These are phyloP conservation scores for Tetracladium marchalianum DNA, from an alignment of 495 filamentous ascomycete species.

Conservation along the genomic window DNA sequence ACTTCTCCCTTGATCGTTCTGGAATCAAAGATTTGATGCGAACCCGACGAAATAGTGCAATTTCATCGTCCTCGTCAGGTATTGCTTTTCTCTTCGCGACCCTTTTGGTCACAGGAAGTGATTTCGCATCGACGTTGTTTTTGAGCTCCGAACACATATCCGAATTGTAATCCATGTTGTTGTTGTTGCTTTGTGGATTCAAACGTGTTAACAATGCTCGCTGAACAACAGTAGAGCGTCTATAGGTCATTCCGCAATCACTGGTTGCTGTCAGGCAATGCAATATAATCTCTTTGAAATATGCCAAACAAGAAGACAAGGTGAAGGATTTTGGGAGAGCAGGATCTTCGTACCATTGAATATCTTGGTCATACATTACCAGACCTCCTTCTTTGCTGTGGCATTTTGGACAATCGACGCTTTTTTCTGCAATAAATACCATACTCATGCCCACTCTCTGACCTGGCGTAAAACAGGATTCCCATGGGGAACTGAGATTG, in stretches of 20 bases:
- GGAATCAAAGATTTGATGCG: not conserved
- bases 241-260: not conserved
- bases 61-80: not conserved
- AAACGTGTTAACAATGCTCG: too few relatives aligned
- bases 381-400: not conserved
- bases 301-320: too few relatives aligned
- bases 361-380: not conserved
- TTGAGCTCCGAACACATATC: not conserved
- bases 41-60: slow-evolving; percentile 4
- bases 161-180: too few relatives aligned
- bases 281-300: too few relatives aligned
- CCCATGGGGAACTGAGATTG: slow-evolving; percentile 15
- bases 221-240: not conserved
- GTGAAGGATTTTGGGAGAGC: too few relatives aligned
- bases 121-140: too few relatives aligned
- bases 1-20: too few relatives aligned
- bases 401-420: not conserved
- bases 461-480: slow-evolving; percentile 19
- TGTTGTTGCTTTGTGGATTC: too few relatives aligned
- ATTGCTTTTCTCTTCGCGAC: not conserved
- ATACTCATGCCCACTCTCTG: slow-evolving; percentile 23
- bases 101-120: not conserved
- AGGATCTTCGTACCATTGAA: not conserved
- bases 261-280: not conserved
- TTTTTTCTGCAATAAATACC: slow-evolving; percentile 18